phyloP scores from a whole-genome alignment of 192 early-diverging fungal genomes.

The Mortierella hygrophila region DNA sequence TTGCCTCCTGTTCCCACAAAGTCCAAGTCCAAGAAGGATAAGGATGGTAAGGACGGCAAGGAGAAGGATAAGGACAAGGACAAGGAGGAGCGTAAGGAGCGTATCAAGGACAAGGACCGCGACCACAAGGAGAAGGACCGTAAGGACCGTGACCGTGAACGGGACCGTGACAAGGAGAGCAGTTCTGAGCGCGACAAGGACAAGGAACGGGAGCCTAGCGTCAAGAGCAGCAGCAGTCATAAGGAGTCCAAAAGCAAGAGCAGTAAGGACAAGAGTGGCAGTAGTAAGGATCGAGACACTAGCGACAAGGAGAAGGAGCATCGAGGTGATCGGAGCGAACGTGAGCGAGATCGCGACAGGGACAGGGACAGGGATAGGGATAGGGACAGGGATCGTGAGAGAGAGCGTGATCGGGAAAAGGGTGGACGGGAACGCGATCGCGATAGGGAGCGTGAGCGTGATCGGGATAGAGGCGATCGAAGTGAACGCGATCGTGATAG shows the following conservation, averaged over 20 bases:
- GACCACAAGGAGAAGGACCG: slow-evolving; percentile 16
- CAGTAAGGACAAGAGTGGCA: slow-evolving; percentile 57
- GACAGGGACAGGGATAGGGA: slow-evolving; percentile 23
- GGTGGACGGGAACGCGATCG: slow-evolving; percentile 20
- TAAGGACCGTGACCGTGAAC: slow-evolving; percentile 36
- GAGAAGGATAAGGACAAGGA: slow-evolving; percentile 32
- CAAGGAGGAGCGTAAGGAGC: slow-evolving; percentile 34
- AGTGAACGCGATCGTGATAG: slow-evolving; percentile 12
- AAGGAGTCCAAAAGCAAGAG: slow-evolving; percentile 57
- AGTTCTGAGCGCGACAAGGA: slow-evolving; percentile 42
- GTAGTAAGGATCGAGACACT: slow-evolving; percentile 27
- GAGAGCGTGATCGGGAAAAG: not conserved
- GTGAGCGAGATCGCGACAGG: slow-evolving; percentile 15
- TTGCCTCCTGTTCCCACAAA: slow-evolving; percentile 20
- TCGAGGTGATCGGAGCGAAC: slow-evolving; percentile 13
- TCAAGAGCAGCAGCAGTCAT: slow-evolving; percentile 25
- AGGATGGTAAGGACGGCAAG: slow-evolving; percentile 28
- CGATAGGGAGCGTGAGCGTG: slow-evolving; percentile 4
- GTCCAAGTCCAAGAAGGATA: slow-evolving; percentile 43
- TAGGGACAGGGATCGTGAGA: not conserved
- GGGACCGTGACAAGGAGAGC: slow-evolving; percentile 20
- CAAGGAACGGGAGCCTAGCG: slow-evolving; percentile 33
- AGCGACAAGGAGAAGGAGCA: slow-evolving; percentile 22
- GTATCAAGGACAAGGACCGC: slow-evolving; percentile 25
- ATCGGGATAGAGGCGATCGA: slow-evolving; percentile 17